Conservation (phyloP, 495 filamentous ascomycete genomes). For the Trichoderma erinaceum region DNA sequence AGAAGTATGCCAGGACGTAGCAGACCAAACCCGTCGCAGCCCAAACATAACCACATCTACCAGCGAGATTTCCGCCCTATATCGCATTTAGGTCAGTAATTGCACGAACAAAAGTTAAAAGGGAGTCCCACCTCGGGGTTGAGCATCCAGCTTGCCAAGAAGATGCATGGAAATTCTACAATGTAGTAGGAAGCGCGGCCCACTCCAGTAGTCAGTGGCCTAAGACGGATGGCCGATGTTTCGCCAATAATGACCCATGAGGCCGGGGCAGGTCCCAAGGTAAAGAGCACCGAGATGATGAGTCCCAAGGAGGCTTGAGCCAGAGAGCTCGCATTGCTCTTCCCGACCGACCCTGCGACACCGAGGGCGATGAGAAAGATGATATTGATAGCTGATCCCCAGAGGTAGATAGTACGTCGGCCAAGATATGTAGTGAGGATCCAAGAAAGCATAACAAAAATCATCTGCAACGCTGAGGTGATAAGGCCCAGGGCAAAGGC, state of each 20-base stretch:
- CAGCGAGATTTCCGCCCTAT: conserved; percentile 35
- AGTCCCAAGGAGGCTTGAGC: conserved; percentile 50
- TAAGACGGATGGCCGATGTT: conserved; percentile 51
- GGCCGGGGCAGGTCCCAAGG: conserved; percentile 46
- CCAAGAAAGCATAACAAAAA: conserved; percentile 52
- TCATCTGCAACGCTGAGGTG: conserved; percentile 45
- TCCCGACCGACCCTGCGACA: conserved; percentile 39
- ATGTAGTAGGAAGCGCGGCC: conserved; percentile 49
- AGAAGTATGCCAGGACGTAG: conserved; percentile 30
- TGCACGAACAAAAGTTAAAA: background rate
- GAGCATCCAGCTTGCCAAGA: conserved; percentile 46
- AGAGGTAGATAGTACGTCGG: conserved; percentile 34
- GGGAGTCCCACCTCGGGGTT: conserved; percentile 29
- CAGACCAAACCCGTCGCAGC: conserved; percentile 28
- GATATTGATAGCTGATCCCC: conserved; percentile 36
- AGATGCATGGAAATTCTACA: conserved; percentile 50
- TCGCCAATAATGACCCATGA: conserved; percentile 55
- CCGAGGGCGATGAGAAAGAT: conserved; percentile 37
- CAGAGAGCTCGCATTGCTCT: conserved; percentile 28
- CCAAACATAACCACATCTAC: conserved; percentile 47
- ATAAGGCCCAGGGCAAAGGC: conserved; percentile 42
- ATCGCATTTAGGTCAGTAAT: background rate
- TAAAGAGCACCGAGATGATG: conserved; percentile 47
- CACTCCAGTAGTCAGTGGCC: conserved; percentile 51
- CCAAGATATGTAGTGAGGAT: conserved; percentile 15